A percentile compares a stretch with the other conserved stretches of the same genome.
phyloP scores from a whole-genome alignment of 73 alveolate genomes.

The Effrenium voratum region DNA sequence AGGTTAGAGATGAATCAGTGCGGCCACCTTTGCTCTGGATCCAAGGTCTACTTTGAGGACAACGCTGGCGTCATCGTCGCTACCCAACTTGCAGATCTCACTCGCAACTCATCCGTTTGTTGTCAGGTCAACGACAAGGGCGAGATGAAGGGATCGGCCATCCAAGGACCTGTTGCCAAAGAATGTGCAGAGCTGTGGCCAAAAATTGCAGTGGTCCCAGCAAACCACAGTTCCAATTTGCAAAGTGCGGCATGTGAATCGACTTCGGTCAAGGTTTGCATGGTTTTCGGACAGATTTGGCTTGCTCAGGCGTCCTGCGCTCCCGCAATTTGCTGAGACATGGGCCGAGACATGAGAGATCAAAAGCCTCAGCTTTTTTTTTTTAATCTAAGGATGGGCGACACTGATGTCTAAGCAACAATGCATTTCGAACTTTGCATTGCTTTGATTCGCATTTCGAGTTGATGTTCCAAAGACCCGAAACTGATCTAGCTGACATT shows the following conservation, averaged over 20 bases:
- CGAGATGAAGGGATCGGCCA: conserved; percentile 99
- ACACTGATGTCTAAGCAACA: no score
- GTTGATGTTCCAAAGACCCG: no score
- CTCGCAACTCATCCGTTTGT: background rate
- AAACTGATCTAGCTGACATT: no score
- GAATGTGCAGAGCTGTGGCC: conserved; percentile 99
- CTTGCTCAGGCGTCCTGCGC: conserved; percentile 60
- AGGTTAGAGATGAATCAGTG: conserved; percentile 95
- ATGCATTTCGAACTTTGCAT: no score
- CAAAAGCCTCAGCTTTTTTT: no score
- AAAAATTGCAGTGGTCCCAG: conserved; percentile 96
- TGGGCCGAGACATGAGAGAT: no score
- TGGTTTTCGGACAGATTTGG: no score
- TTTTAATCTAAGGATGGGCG: no score
- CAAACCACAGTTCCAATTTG: background rate
- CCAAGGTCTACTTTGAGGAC: conserved; percentile 94
- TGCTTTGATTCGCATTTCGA: no score
- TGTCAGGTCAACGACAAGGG: conserved; percentile 98
- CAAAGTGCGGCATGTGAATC: background rate
- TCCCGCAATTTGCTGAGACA: conserved; percentile 93
- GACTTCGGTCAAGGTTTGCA: background rate
- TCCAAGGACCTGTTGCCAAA: conserved; percentile 99
- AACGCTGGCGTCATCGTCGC: conserved; percentile 99
- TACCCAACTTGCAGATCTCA: background rate
- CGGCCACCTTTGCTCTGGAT: background rate